phyloP scores from a whole-genome alignment of 129 eudicot genomes.

The Tagetes erecta region DNA sequence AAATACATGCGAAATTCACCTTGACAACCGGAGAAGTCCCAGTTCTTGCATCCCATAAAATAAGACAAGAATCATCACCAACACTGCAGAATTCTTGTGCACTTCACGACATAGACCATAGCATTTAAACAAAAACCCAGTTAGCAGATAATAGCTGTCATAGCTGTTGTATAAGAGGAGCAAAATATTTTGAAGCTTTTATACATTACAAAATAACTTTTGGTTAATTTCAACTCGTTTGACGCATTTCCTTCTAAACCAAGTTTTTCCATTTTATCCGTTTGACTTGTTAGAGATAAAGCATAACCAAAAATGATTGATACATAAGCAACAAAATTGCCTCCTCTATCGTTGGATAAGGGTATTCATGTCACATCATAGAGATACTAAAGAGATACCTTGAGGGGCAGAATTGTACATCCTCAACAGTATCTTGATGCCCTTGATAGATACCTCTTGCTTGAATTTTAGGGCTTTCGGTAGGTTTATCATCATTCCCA shows the following conservation, averaged over 20 bases:
- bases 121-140: neutral
- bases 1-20: slow-evolving; percentile 45
- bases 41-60: slow-evolving; percentile 89
- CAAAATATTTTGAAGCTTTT: neutral
- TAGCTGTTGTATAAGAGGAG: neutral
- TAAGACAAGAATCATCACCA: slow-evolving; percentile 97
- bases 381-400: slow-evolving; percentile 43
- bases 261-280: neutral
- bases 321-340: neutral
- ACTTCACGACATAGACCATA: slow-evolving; percentile 42
- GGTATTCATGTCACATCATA: slow-evolving; percentile 12
- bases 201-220: neutral
- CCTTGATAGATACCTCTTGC: slow-evolving; percentile 83
- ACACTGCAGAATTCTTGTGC: slow-evolving; percentile 92
- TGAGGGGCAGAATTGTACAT: slow-evolving; percentile 88
- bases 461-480: slow-evolving; percentile 55
- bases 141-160: slow-evolving; percentile 15
- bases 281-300: neutral
- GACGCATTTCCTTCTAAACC: neutral
- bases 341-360: neutral
- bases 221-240: neutral
- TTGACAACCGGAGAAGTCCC: slow-evolving; percentile 70
- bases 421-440: slow-evolving; percentile 86
- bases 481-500: slow-evolving; percentile 43
- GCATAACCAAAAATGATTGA: neutral